phyloP scores from a whole-genome alignment of 2,329 filamentous ascomycete genomes.

The Colletotrichum aenigma region DNA sequence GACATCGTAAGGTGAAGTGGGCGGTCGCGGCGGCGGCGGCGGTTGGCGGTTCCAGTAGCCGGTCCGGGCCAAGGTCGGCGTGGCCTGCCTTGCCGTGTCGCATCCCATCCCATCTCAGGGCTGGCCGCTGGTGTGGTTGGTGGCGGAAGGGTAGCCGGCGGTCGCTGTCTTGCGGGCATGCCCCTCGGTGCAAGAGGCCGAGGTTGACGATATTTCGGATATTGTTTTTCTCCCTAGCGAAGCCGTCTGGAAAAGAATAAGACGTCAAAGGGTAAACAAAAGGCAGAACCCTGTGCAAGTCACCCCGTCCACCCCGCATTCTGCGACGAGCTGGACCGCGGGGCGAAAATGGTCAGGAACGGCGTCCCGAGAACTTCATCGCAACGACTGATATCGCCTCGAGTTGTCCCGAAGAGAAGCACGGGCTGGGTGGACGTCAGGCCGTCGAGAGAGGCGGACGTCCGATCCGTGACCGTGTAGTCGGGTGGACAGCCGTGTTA shows the following conservation, averaged over 20 bases:
- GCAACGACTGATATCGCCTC: slow-evolving; percentile 15
- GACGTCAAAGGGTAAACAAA: slow-evolving; percentile 3
- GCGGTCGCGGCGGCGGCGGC: background rate
- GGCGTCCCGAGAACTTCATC: background rate
- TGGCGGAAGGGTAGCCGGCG: background rate
- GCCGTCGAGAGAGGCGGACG: background rate
- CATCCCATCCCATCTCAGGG: background rate
- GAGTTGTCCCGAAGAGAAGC: slow-evolving; percentile 11
- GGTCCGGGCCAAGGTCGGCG: background rate
- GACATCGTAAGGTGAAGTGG: background rate
- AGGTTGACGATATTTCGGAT: slow-evolving; percentile 11
- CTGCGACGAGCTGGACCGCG: background rate
- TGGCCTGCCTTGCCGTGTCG: background rate
- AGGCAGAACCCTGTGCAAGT: background rate
- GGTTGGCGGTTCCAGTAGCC: background rate
- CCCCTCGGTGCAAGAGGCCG: background rate
- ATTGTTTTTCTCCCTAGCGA: background rate
- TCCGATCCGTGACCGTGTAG: background rate
- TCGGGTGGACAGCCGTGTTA: slow-evolving; percentile 17
- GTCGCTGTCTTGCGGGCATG: background rate
- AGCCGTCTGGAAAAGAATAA: background rate
- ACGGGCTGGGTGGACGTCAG: background rate
- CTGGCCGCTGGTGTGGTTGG: background rate
- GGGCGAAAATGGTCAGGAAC: slow-evolving; percentile 28
- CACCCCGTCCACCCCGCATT: background rate